These are phyloP conservation scores for Colletotrichum lini DNA, from an alignment of 2,329 filamentous ascomycete species.

Conservation along the genomic window DNA sequence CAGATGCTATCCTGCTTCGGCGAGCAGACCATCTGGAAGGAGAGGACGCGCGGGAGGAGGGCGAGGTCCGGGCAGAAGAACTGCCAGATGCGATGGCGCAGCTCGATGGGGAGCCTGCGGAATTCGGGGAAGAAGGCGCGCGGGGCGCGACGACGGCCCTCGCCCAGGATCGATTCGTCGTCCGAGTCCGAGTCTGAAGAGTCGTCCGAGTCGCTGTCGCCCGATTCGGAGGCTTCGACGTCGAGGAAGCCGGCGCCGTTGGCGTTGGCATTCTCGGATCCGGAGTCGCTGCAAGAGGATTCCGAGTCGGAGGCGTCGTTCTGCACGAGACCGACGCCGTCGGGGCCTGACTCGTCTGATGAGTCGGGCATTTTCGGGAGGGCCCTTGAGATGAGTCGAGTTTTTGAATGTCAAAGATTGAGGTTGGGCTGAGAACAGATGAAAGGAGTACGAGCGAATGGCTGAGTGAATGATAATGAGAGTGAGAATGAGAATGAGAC, in stretches of 20 bases:
- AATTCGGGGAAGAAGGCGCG: conserved; percentile 47
- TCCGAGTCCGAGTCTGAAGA: conserved; percentile 44
- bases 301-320: conserved; percentile 36
- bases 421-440: not conserved
- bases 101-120: conserved; percentile 50
- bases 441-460: not conserved
- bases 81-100: conserved; percentile 53
- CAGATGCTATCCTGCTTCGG: conserved; percentile 29
- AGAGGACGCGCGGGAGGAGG: conserved; percentile 48
- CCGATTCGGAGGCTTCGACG: conserved; percentile 37
- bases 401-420: not conserved
- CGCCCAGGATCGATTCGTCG: conserved; percentile 21
- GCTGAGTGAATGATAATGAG: too few species aligned
- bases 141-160: not conserved
- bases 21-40: conserved; percentile 44
- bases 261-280: conserved; percentile 13
- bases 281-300: conserved; percentile 15
- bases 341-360: conserved; percentile 31
- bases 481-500: not conserved
- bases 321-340: conserved; percentile 35
- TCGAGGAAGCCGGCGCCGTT: conserved; percentile 31
- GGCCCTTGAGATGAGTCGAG: too few species aligned
- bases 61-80: conserved; percentile 50
- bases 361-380: conserved; percentile 27
- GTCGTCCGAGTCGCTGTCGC: conserved; percentile 48